Conservation (phyloP, 2,329 filamentous ascomycete species). For the Plectosphaerella sp. region DNA sequence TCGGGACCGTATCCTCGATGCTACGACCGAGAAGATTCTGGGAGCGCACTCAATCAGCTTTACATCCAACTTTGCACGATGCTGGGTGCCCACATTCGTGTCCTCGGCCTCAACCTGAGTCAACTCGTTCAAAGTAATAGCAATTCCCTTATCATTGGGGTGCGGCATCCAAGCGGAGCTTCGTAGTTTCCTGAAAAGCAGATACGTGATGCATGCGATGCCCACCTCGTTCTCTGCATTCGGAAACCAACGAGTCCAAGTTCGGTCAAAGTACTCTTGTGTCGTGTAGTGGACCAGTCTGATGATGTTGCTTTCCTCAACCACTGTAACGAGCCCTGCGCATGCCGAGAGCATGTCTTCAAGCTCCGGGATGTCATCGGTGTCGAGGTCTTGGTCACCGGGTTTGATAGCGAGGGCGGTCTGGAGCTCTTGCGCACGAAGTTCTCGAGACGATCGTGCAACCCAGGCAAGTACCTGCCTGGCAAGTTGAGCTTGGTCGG, state of each 20-base stretch:
- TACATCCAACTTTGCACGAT: no score
- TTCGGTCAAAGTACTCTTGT: constrained; percentile 31
- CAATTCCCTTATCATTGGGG: not conserved
- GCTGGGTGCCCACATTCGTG: no score
- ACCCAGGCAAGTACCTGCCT: constrained; percentile 29
- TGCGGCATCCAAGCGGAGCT: constrained; percentile 8
- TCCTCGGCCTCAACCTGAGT: no score
- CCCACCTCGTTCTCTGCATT: not conserved
- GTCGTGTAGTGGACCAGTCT: constrained; percentile 35
- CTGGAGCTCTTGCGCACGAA: constrained; percentile 25
- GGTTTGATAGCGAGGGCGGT: constrained; percentile 31
- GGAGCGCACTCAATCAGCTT: no score
- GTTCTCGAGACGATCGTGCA: constrained; percentile 18
- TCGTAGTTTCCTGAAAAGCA: constrained; percentile 17
- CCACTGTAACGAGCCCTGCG: constrained; percentile 29
- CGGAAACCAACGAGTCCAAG: not conserved
- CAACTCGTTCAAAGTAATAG: not conserved
- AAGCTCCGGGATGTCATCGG: constrained; percentile 19
- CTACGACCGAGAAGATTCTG: no score
- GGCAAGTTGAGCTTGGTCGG: constrained; percentile 16
- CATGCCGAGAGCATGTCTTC: constrained; percentile 25
- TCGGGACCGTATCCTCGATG: no score
- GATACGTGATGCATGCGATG: constrained; percentile 18
- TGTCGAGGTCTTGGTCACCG: constrained; percentile 18
- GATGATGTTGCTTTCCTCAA: constrained; percentile 25